Evolutionary conservation across 345 rosid species (phyloP).

Genomic region (Clausena lansium): DNA sequence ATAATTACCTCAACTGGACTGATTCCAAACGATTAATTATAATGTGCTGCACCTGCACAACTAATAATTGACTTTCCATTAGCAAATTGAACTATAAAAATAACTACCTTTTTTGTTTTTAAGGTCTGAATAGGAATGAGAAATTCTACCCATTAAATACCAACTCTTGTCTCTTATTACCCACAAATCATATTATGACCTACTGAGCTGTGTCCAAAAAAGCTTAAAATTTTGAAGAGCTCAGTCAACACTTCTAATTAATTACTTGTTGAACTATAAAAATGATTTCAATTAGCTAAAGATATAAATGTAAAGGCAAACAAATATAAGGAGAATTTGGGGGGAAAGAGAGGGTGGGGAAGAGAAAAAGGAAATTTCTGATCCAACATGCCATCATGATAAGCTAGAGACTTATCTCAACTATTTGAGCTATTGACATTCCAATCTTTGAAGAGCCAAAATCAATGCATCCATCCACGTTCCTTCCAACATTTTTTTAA

Average conservation of each 20-base stretch:
- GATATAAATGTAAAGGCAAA: not conserved
- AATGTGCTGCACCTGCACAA: not conserved
- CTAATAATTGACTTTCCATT: not conserved
- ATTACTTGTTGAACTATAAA: not conserved
- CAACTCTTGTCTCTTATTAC: no score
- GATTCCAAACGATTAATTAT: not conserved
- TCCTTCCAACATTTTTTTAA: not conserved
- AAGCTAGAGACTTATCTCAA: not conserved
- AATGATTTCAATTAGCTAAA: no score
- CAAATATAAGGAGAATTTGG: not conserved
- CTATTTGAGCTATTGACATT: not conserved
- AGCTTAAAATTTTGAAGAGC: no score
- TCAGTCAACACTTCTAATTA: no score
- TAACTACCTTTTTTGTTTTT: no score
- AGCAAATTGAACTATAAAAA: not conserved
- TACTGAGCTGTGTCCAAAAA: no score
- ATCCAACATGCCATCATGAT: no score
- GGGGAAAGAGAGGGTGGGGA: not conserved
- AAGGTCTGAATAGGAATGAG: no score
- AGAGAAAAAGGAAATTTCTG: not conserved
- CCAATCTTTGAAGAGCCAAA: not conserved
- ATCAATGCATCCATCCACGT: not conserved
- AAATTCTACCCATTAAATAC: no score
- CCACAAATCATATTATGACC: no score
- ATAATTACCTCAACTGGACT: not conserved